A percentile compares a stretch with the other conserved stretches of the same genome.
Conservation (phyloP, 768 basidiomycete species). For the Suillus subaureus region DNA sequence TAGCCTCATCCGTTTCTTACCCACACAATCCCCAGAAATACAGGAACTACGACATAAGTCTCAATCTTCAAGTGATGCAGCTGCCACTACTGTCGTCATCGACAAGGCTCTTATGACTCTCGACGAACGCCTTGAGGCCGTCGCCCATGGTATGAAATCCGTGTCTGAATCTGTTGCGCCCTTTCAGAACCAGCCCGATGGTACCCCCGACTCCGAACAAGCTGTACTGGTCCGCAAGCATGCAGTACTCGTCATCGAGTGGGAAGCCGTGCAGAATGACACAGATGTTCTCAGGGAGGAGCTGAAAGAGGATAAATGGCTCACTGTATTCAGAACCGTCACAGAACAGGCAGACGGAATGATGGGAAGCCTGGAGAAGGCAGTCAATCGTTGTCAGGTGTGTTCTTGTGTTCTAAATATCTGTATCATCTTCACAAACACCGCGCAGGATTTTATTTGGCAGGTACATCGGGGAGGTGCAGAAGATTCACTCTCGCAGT, state of each 20-base stretch:
- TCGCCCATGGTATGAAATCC: constrained; percentile 70
- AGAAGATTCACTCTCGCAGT: constrained; percentile 44
- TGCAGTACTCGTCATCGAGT: constrained; percentile 69
- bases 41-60: constrained; percentile 92
- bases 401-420: constrained; percentile 27
- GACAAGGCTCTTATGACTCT: constrained; percentile 81
- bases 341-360: constrained; percentile 96
- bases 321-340: constrained; percentile 92
- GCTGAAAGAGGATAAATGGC: constrained; percentile 96
- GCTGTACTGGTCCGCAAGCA: constrained; percentile 69
- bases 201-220: constrained; percentile 44
- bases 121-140: constrained; percentile 75
- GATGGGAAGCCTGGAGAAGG: constrained; percentile 96
- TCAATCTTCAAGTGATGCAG: constrained; percentile 59
- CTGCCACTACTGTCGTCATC: constrained; percentile 67
- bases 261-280: constrained; percentile 80
- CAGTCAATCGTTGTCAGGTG: constrained; percentile 87
- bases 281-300: constrained; percentile 86
- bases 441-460: constrained; percentile 77
- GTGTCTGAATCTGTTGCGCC: constrained; percentile 70
- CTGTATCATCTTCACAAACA: constrained; percentile 5
- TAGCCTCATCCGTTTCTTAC: not conserved
- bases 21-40: constrained; percentile 58
- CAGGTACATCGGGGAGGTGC: constrained; percentile 66
- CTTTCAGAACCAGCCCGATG: constrained; percentile 48